Evolutionary conservation across 768 basidiomycete genomes (phyloP).

Genomic region (Suillus placidus): DNA sequence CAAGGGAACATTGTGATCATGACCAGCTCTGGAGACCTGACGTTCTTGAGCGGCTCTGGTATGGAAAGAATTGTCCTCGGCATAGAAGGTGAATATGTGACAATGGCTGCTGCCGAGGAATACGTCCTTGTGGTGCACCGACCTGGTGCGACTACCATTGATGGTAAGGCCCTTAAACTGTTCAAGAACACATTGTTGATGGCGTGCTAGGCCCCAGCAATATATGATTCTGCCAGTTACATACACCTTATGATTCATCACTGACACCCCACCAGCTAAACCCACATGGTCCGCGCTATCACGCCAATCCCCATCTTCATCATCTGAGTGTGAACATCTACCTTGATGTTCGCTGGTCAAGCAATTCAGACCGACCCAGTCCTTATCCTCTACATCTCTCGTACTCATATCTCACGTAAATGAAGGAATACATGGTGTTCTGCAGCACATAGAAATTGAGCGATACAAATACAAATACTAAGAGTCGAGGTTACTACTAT

Average conservation of each 20-base stretch:
- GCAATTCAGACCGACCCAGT: too few species aligned
- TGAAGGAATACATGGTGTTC: too few species aligned
- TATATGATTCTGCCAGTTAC: slow-evolving; percentile 87
- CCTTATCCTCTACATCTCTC: too few species aligned
- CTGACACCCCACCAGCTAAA: too few species aligned
- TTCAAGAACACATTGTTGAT: slow-evolving; percentile 10
- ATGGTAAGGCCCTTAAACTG: slow-evolving; percentile 56
- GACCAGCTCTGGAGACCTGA: slow-evolving; percentile 81
- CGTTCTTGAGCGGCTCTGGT: slow-evolving; percentile 91
- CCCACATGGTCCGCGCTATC: too few species aligned
- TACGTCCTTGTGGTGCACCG: slow-evolving; percentile 89
- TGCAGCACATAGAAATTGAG: too few species aligned
- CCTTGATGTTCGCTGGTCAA: too few species aligned
- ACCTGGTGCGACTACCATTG: slow-evolving; percentile 92
- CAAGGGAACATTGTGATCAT: slow-evolving; percentile 87
- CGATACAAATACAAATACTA: too few species aligned
- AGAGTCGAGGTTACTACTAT: too few species aligned
- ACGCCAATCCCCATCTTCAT: too few species aligned
- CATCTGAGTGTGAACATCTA: too few species aligned
- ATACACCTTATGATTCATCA: slow-evolving; percentile 86
- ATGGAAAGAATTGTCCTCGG: slow-evolving; percentile 84
- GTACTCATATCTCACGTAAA: too few species aligned
- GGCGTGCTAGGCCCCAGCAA: slow-evolving; percentile 71
- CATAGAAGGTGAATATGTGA: slow-evolving; percentile 88
- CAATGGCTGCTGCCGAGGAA: slow-evolving; percentile 85